Base-by-base conservation (phyloP, 495 filamentous ascomycete genomes). In the Pseudevernia furfuracea region DNA sequence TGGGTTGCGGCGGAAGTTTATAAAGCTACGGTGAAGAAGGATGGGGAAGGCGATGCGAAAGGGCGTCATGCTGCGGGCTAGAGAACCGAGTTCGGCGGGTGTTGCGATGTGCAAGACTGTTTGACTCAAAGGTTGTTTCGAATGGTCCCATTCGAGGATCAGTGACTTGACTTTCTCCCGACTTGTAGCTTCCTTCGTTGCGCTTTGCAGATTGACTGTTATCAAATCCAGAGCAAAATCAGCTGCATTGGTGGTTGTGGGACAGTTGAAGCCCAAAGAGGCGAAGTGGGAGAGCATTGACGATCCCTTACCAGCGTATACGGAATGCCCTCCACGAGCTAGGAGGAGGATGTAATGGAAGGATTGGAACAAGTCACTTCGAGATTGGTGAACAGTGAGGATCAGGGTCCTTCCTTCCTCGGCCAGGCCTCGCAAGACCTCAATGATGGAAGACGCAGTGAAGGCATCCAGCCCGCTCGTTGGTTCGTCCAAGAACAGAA, bases 221-320 rank as follows among this genome's bases (percentile, higher is more conserved):
- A 91, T 88, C 10, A 90, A 76, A 71, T 91, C 88, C 17, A 91
- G 75, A 5, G 86, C 87, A 65, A 90, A 90, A 70, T 91, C 89
- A 4, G 89, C 87, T 4, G 88, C 87, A 63, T 90, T 92, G 23
- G 85, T 87, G 60, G 82, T 82, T 28, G 74, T 75, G 7, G 87
- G 85, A 70, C 88, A 90, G 15, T 81, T 69, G 65, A 85, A 82
- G 6, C 86, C 86, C 12, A 87, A 72, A 6, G 69, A 66, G 4
- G 73, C 70, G 66, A 91, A 89, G 69, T 90, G 84, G 0, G 80
- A 70, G 5, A 90, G 77, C 84, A 91, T 89, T 6, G 79, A 74
- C n/a, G 75, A 72, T 3, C 80, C 85, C n/a, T 75, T 74, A 2
- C 88, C 88, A 11, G 85, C 79, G 70, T 89, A 90, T 14, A 87